These are phyloP conservation scores for Tylopilus orsonianus DNA, from an alignment of 1,284 basidiomycete genomes.

Conservation along the genomic window DNA sequence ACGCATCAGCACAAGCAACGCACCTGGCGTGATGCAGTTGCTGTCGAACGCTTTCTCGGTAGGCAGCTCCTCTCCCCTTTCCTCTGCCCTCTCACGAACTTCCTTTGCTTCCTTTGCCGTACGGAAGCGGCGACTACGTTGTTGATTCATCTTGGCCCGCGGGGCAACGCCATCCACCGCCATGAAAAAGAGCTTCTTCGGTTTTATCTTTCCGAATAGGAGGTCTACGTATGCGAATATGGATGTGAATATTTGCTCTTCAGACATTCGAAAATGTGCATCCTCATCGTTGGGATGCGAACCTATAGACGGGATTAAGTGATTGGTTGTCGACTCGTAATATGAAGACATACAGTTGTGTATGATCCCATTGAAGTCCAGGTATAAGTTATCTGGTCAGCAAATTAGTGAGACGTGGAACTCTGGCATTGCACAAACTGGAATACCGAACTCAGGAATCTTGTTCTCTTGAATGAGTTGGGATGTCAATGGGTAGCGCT, in stretches of 20 bases:
- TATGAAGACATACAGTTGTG: conserved; percentile 76
- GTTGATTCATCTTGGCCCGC: conserved; percentile 99
- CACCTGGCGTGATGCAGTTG: conserved; percentile 98
- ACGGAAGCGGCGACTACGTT: conserved; percentile 90
- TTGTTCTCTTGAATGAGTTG: conserved; percentile 97
- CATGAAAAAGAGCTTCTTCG: conserved; percentile 96
- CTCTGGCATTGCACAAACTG: neutral
- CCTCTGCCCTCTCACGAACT: conserved; percentile 80
- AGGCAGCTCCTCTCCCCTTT: conserved; percentile 89
- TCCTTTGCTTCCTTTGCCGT: conserved; percentile 94
- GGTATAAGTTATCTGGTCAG: conserved; percentile 77
- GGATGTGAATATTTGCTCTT: conserved; percentile 96
- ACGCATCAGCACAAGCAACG: conserved; percentile 25
- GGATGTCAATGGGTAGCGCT: conserved; percentile 97
- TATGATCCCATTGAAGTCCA: conserved; percentile 99
- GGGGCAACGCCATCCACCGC: conserved; percentile 98
- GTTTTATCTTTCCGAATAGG: conserved; percentile 96
- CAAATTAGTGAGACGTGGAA: conserved; percentile 11
- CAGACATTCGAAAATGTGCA: conserved; percentile 91
- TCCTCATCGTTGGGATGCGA: conserved; percentile 94
- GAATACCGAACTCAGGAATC: conserved; percentile 88
- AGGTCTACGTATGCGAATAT: conserved; percentile 98
- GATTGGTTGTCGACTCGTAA: neutral
- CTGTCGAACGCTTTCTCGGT: conserved; percentile 96
- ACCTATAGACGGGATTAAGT: conserved; percentile 43